Conservation (phyloP, 2,329 filamentous ascomycete genomes). For the Cladophialophora psammophila region DNA sequence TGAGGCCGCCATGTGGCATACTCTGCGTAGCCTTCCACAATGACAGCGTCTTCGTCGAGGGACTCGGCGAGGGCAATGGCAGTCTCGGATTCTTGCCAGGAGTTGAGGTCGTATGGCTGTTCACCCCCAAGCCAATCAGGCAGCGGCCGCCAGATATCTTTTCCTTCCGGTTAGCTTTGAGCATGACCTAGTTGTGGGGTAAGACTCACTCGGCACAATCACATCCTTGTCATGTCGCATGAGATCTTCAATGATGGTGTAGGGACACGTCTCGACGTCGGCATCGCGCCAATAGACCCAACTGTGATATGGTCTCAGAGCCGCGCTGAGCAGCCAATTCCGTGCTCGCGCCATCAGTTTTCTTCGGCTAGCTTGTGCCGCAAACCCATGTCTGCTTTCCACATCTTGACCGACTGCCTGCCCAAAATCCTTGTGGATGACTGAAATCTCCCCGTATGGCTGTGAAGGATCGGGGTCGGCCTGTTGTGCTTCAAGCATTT, state of each 20-base stretch:
- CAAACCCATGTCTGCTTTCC: constrained; percentile 95
- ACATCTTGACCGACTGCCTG: constrained; percentile 98
- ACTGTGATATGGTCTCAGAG: constrained; percentile 90
- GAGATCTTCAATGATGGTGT: constrained; percentile 94
- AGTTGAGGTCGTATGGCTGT: constrained; percentile 97
- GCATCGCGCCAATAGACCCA: constrained; percentile 99
- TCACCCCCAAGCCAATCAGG: constrained; percentile 98
- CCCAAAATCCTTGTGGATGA: constrained; percentile 98
- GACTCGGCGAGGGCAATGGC: constrained; percentile 92
- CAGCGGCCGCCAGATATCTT: constrained; percentile 97
- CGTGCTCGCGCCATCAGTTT: constrained; percentile 98
- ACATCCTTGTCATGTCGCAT: constrained; percentile 99
- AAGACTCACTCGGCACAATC: constrained; percentile 93
- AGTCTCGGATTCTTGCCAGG: constrained; percentile 99
- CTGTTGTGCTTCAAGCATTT: constrained; percentile 80
- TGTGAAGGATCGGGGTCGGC: constrained; percentile 78
- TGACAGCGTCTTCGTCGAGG: constrained; percentile 95
- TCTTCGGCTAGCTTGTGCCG: constrained; percentile 88
- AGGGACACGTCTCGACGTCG: constrained; percentile 95
- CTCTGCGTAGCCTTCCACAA: constrained; percentile 98
- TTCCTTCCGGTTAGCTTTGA: constrained; percentile 13
- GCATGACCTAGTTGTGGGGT: background rate
- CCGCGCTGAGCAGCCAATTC: constrained; percentile 95
- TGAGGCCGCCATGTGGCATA: constrained; percentile 98
- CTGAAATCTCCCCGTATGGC: constrained; percentile 93